Conservation (phyloP, 73 alveolate species). For the Breviolum minutum region DNA sequence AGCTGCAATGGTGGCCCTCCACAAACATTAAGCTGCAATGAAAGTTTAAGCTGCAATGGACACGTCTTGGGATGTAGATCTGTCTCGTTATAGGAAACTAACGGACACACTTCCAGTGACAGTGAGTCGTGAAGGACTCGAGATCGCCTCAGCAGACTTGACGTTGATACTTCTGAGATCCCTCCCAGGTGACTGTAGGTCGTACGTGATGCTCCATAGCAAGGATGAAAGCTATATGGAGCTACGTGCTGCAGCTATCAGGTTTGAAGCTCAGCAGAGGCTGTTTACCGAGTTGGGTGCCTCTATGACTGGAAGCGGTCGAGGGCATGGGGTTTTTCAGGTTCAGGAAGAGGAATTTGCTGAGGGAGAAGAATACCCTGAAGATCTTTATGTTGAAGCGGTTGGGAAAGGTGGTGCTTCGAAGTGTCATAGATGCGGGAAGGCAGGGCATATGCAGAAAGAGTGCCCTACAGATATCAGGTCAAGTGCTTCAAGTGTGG, state of each 20-base stretch:
- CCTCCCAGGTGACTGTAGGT: background rate
- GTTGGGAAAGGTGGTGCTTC: background rate
- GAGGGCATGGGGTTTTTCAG: background rate
- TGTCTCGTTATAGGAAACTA: background rate
- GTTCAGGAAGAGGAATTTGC: background rate
- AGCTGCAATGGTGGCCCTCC: no score
- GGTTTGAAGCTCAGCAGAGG: background rate
- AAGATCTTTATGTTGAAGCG: background rate
- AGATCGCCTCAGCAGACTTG: background rate
- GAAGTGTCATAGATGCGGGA: background rate
- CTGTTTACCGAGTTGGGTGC: background rate
- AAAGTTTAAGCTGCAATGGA: no score
- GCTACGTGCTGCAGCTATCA: background rate
- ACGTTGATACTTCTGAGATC: background rate
- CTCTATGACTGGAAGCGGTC: background rate
- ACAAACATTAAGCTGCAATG: no score
- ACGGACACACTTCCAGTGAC: background rate
- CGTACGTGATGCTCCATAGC: background rate
- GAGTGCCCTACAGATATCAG: background rate
- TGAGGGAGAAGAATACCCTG: background rate
- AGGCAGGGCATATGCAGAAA: background rate
- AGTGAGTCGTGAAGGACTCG: background rate
- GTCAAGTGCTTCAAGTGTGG: background rate
- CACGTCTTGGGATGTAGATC: slow-evolving; percentile 13
- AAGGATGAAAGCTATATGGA: background rate